Evolutionary conservation across 306 rosid species (phyloP).

Genomic region (Lablab purpureus): DNA sequence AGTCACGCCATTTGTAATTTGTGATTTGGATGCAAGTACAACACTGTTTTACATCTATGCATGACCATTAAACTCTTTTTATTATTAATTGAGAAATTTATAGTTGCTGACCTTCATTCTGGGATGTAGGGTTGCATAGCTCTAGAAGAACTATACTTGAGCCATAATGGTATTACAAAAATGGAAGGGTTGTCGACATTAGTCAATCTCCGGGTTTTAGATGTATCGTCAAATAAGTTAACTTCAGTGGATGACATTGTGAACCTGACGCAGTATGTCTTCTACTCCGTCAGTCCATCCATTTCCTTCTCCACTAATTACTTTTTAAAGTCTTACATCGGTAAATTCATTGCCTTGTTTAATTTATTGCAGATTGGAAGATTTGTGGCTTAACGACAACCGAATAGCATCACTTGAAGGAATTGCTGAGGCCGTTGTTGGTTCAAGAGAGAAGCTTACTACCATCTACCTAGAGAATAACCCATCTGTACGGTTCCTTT

Average conservation of each 20-base stretch:
- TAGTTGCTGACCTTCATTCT: constrained; percentile 4
- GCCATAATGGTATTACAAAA: constrained; percentile 92
- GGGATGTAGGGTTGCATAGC: constrained; percentile 72
- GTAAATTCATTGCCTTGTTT: constrained; percentile 36
- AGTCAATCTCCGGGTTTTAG: constrained; percentile 83
- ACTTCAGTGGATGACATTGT: constrained; percentile 68
- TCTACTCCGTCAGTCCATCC: not conserved
- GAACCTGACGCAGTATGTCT: constrained; percentile 69
- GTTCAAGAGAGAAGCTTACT: constrained; percentile 83
- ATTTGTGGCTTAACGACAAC: constrained; percentile 96
- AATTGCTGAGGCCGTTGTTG: constrained; percentile 73
- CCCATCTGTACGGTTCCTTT: constrained; percentile 77
- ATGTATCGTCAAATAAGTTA: constrained; percentile 89
- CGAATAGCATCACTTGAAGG: constrained; percentile 75
- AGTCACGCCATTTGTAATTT: too few species aligned
- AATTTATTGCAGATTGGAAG: constrained; percentile 76
- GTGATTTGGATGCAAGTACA: too few species aligned
- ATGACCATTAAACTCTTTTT: not conserved
- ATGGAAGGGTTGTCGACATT: constrained; percentile 90
- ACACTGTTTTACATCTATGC: too few species aligned
- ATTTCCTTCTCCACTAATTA: not conserved
- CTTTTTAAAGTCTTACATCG: constrained; percentile 25
- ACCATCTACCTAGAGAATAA: constrained; percentile 91
- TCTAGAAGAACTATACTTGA: constrained; percentile 89
- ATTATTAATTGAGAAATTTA: constrained; percentile 4